These are phyloP conservation scores for Exobasidium cylindrosporum DNA, from an alignment of 1,284 basidiomycete genomes.

Conservation along the genomic window DNA sequence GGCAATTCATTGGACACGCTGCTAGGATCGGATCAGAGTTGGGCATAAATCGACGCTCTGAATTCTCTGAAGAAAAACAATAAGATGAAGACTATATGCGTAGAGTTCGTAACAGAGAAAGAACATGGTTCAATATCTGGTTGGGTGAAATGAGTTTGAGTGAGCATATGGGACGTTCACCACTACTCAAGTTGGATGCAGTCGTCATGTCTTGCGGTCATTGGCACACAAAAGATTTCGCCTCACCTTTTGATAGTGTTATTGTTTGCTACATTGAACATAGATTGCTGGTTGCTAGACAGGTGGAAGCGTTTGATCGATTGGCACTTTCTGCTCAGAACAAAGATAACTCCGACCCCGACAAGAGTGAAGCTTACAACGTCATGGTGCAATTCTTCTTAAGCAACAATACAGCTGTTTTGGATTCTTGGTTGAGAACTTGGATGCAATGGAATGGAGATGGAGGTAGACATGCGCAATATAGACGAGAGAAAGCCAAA, in stretches of 20 bases:
- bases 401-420: background rate
- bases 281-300: background rate
- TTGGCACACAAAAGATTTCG: background rate
- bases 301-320: slow-evolving; percentile 2
- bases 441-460: background rate
- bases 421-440: background rate
- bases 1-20: slow-evolving; percentile 7
- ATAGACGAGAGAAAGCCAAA: background rate
- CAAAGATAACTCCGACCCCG: background rate
- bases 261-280: background rate
- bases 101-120: background rate
- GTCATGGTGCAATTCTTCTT: background rate
- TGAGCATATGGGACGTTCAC: background rate
- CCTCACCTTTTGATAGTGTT: background rate
- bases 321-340: background rate
- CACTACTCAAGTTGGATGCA: background rate
- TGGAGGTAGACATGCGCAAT: background rate
- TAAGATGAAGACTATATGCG: background rate
- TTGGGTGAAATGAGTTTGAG: background rate
- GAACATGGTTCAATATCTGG: slow-evolving; percentile 8
- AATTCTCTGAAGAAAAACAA: background rate
- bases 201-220: background rate
- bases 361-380: background rate
- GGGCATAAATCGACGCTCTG: slow-evolving; percentile 5
- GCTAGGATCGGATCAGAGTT: slow-evolving; percentile 4